Evolutionary conservation across 768 basidiomycete genomes (phyloP).

Genomic region (Boletus rex-veris): DNA sequence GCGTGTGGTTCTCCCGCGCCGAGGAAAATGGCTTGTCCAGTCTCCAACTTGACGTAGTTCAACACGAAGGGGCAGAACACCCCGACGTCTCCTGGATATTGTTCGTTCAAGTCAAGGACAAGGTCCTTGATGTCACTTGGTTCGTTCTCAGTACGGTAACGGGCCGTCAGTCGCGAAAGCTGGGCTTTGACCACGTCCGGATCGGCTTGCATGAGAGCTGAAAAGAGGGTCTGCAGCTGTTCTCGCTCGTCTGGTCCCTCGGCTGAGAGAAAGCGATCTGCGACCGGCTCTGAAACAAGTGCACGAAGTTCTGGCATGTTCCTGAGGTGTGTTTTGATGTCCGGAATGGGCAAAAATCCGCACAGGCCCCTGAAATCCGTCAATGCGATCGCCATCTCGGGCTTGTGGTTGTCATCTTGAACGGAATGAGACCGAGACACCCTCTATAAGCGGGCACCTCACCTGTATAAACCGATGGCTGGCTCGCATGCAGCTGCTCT

Average conservation of each 20-base stretch:
- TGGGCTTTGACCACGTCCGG: constrained; percentile 47
- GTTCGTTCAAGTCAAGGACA: constrained; percentile 56
- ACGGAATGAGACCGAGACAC: constrained; percentile 8
- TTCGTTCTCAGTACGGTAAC: constrained; percentile 52
- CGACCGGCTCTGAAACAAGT: constrained; percentile 59
- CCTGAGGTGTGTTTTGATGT: constrained; percentile 65
- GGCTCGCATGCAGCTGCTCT: constrained; percentile 57
- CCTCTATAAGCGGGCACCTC: constrained; percentile 14
- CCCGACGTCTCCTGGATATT: constrained; percentile 94
- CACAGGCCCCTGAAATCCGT: constrained; percentile 89
- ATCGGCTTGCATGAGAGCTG: constrained; percentile 81
- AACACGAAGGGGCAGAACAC: constrained; percentile 86
- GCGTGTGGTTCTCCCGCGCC: constrained; percentile 97
- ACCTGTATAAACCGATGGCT: constrained; percentile 92
- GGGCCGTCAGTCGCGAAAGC: constrained; percentile 52
- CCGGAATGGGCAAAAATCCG: constrained; percentile 81
- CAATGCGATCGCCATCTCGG: constrained; percentile 97
- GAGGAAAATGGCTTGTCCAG: constrained; percentile 91
- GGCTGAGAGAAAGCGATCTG: constrained; percentile 49
- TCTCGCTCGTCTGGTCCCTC: constrained; percentile 35
- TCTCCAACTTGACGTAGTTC: constrained; percentile 75
- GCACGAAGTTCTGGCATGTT: constrained; percentile 72
- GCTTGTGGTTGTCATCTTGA: constrained; percentile 93
- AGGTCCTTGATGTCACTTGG: constrained; percentile 57
- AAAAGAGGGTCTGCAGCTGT: constrained; percentile 72